Percentiles rank a stretch among this genome's conserved stretches.
Conservation (phyloP, 306 rosid species). For the Mucuna pruriens region DNA sequence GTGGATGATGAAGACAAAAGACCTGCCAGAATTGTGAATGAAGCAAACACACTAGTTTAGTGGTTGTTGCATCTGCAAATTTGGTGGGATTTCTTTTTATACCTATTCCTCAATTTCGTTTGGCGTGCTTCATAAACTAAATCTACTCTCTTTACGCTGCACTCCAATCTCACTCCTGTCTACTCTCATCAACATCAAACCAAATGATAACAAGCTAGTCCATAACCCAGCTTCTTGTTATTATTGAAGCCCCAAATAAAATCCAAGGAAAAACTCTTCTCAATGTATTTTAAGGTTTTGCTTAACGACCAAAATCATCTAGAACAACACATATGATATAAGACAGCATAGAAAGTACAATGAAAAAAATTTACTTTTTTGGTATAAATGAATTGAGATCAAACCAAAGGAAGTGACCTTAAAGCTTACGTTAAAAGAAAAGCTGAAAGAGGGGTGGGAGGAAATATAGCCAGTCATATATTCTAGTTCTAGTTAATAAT, state of each 20-base stretch:
- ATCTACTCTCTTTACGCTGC: neutral
- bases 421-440: neutral
- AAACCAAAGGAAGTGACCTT: neutral
- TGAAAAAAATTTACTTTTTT: neutral
- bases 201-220: neutral
- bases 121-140: neutral
- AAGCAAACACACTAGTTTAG: constrained; percentile 55
- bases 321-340: neutral
- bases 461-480: neutral
- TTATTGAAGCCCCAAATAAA: neutral
- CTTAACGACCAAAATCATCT: neutral
- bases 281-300: neutral
- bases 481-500: neutral
- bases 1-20: constrained; percentile 50
- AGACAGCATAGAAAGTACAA: neutral
- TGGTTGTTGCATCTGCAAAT: constrained; percentile 57
- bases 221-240: neutral
- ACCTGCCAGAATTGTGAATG: constrained; percentile 50
- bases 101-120: neutral
- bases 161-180: neutral
- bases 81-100: constrained; percentile 41
- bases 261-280: neutral
- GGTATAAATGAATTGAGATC: neutral
- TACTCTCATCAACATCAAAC: neutral
- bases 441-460: neutral